A percentile compares a stretch with the other conserved stretches of the same genome.
phyloP scores from a whole-genome alignment of 2,329 filamentous ascomycete genomes.

The Aureobasidium sp. region DNA sequence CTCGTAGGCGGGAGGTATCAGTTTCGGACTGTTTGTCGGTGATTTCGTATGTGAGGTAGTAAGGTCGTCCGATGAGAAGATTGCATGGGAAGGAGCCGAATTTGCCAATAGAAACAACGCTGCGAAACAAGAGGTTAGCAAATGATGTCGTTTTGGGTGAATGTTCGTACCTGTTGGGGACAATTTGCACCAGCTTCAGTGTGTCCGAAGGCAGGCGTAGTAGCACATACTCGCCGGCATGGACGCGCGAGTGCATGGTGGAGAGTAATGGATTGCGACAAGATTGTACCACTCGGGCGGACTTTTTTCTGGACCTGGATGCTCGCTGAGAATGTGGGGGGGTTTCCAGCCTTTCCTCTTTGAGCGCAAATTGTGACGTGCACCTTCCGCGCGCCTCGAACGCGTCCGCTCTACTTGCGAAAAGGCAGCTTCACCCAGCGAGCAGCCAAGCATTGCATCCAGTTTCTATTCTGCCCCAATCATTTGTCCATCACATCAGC shows the following conservation, averaged over 20 bases:
- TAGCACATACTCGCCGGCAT: constrained; percentile 46
- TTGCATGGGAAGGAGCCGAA: constrained; percentile 88
- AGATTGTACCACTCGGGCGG: not conserved
- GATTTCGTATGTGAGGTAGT: constrained; percentile 85
- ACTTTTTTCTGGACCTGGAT: constrained; percentile 1
- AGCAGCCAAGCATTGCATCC: not conserved
- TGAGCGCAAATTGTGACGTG: not conserved
- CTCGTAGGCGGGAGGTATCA: constrained; percentile 60
- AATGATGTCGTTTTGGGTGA: not conserved
- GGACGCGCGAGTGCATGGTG: constrained; percentile 40
- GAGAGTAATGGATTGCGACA: not conserved
- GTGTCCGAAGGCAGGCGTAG: constrained; percentile 53
- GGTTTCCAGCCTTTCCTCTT: not conserved
- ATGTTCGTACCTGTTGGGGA: constrained; percentile 56
- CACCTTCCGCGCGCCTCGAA: not conserved
- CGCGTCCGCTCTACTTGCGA: not conserved
- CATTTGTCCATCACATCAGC: not conserved
- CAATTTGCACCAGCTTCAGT: constrained; percentile 51
- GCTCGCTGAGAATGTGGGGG: not conserved
- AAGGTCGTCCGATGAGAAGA: constrained; percentile 82
- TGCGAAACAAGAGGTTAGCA: not conserved
- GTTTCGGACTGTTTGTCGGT: constrained; percentile 58
- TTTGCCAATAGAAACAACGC: constrained; percentile 75
- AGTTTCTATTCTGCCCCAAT: not conserved
- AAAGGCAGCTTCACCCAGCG: not conserved